Percentiles rank a stretch among this genome's conserved stretches.
Conservation (phyloP, 768 basidiomycete genomes). For the Sutorius australiensis region DNA sequence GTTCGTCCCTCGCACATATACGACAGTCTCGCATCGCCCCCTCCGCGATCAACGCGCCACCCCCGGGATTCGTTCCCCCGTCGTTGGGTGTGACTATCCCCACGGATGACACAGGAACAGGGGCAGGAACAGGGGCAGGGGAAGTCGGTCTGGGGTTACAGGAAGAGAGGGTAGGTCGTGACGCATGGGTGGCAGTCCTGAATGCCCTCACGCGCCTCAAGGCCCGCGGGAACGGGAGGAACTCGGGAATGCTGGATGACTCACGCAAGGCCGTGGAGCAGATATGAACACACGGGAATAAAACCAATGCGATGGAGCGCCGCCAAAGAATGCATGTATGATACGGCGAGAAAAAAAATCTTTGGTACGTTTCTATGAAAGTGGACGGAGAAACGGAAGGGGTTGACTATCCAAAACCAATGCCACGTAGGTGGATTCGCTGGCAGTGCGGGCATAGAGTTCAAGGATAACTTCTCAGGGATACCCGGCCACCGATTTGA, state of each 20-base stretch:
- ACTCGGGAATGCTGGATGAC: neutral
- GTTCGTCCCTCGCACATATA: constrained; percentile 78
- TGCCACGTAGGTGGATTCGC: constrained; percentile 1
- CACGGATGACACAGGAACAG: constrained; percentile 12
- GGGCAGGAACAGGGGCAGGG: constrained; percentile 8
- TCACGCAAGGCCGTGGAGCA: constrained; percentile 15
- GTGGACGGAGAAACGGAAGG: constrained; percentile 9
- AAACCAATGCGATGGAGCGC: constrained; percentile 1
- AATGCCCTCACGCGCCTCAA: constrained; percentile 64
- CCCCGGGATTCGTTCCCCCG: constrained; percentile 68
- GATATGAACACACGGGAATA: constrained; percentile 22
- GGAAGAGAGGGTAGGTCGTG: constrained; percentile 70
- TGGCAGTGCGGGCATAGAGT: constrained; percentile 17
- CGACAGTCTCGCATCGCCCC: constrained; percentile 79
- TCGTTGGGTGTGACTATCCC: constrained; percentile 77
- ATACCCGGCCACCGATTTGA: constrained; percentile 8
- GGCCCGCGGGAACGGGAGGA: constrained; percentile 34
- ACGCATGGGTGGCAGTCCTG: constrained; percentile 75
- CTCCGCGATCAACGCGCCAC: constrained; percentile 81
- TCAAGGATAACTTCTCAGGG: constrained; percentile 18
- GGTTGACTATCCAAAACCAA: neutral
- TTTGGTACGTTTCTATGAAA: constrained; percentile 22
- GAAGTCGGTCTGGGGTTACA: constrained; percentile 60
- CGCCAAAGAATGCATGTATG: constrained; percentile 2
- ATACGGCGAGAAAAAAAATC: constrained; percentile 7